A percentile compares a stretch with the other conserved stretches of the same genome.
phyloP scores from a whole-genome alignment of 306 rosid species.

The Elaeagnus macrophylla region DNA sequence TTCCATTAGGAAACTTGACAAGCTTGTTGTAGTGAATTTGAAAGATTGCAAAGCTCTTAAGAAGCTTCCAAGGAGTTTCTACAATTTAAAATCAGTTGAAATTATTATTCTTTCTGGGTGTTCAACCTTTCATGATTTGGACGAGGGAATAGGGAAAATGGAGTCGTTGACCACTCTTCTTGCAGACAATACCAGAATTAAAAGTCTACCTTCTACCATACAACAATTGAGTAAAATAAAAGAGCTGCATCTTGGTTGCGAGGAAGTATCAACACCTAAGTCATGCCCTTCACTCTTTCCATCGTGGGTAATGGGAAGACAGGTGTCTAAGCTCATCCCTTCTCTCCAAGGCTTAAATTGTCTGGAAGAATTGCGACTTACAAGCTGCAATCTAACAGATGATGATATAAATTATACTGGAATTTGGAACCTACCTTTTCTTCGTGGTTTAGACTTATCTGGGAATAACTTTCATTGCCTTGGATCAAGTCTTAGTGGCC shows the following conservation, averaged over 20 bases:
- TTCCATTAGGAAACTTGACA: slow-evolving; percentile 11
- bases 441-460: too few species aligned
- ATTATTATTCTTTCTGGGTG: slow-evolving; percentile 31
- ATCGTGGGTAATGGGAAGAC: slow-evolving; percentile 29
- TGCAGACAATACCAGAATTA: slow-evolving; percentile 30
- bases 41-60: slow-evolving; percentile 16
- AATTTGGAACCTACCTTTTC: too few species aligned
- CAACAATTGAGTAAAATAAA: slow-evolving; percentile 14
- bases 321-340: neutral
- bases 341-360: slow-evolving; percentile 14
- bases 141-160: slow-evolving; percentile 32
- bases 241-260: slow-evolving; percentile 24
- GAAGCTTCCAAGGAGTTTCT: slow-evolving; percentile 19
- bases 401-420: too few species aligned
- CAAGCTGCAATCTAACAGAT: too few species aligned
- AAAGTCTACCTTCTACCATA: slow-evolving; percentile 18
- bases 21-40: slow-evolving; percentile 20
- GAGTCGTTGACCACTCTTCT: slow-evolving; percentile 27
- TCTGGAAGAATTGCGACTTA: neutral
- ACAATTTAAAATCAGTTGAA: slow-evolving; percentile 23
- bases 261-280: slow-evolving; percentile 17
- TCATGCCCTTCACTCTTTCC: slow-evolving; percentile 16
- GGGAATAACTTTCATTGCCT: too few species aligned
- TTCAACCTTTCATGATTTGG: too few species aligned
- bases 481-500: too few species aligned